Base-by-base conservation (phyloP, 306 rosid genomes). In the Dicorynia guianensis region DNA sequence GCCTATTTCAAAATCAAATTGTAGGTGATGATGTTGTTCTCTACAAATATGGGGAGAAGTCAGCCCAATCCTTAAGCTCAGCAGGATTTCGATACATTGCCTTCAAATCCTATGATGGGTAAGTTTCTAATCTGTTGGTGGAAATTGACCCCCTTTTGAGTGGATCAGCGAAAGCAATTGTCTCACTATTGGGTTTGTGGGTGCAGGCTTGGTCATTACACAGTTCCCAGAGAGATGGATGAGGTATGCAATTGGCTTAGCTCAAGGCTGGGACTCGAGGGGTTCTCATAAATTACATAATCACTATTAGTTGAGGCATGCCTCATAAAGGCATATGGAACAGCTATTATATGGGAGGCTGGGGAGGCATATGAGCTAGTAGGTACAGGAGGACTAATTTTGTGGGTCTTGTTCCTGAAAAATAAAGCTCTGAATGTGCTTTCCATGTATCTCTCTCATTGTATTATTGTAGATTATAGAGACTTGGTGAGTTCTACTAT, bases 201-300 rank as follows among this genome's bases (percentile, higher is more conserved):
- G 46, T 85, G 81, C 97, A 96, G 99, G 88, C 77, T 96, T 61
- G 99, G 98, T n/a, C 99, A 96, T 68, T 96, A 90, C 85, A 92
- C 98, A 54, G 83, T 96, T 59, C 98, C 98, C 4, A 89, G 86
- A 85, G 99, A 96, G 88, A 96, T 93, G 99, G 86, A 89, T 50
- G 99, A 96, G 57, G 97, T 96, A 70, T 96, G 96, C 79, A 85
- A 75, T 67, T 96, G 98, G 99, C 90, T 96, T 71, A 78, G 74
- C 73, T 82, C 91, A 71, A 88, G 92, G 89, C 67, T 96, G 57
- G 99, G 90, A 18, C 96, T 93, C 12, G 98, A 90, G 4, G 98
- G 98, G 3, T 69, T 63, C 64, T 20, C 82, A 18, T 83, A 56
- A 78, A 63, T 49, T 54, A 56, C 79, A 55, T 54, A 7, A 33